Conservation (phyloP, 345 rosid genomes). For the Gossypium australe region DNA sequence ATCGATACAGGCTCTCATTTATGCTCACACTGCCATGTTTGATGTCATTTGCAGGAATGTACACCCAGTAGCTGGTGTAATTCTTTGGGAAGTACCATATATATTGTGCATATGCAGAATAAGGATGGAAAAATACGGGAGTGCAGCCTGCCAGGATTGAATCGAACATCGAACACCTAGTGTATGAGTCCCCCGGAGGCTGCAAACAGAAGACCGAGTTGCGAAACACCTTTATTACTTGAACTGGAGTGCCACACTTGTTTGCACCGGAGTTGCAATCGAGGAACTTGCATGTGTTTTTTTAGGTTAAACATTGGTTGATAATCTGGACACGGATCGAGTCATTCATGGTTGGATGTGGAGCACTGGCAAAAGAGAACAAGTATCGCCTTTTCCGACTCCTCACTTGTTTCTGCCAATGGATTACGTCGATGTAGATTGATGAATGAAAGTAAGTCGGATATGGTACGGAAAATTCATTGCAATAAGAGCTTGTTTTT, state of each 20-base stretch:
- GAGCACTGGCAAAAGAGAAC: constrained; percentile 51
- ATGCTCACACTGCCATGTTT: constrained; percentile 23
- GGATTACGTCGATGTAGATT: constrained; percentile 19
- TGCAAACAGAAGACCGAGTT: constrained; percentile 47
- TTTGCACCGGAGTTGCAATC: constrained; percentile 25
- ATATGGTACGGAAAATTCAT: constrained; percentile 53
- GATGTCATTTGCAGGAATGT: constrained; percentile 30
- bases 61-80: constrained; percentile 33
- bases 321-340: constrained; percentile 37
- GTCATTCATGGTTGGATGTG: constrained; percentile 24
- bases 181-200: constrained; percentile 57
- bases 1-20: constrained; percentile 21
- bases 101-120: constrained; percentile 43
- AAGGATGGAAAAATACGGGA: constrained; percentile 56
- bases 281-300: constrained; percentile 32
- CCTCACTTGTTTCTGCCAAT: constrained; percentile 39
- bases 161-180: constrained; percentile 50
- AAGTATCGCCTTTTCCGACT: constrained; percentile 22
- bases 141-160: constrained; percentile 54
- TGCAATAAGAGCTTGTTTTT: constrained; percentile 35
- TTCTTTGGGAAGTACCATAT: constrained; percentile 47
- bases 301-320: constrained; percentile 35
- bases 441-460: constrained; percentile 57
- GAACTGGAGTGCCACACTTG: constrained; percentile 34
- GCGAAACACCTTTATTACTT: constrained; percentile 32